phyloP scores from a whole-genome alignment of 2,329 filamentous ascomycete species.

The Uncinocarpus reesii region DNA sequence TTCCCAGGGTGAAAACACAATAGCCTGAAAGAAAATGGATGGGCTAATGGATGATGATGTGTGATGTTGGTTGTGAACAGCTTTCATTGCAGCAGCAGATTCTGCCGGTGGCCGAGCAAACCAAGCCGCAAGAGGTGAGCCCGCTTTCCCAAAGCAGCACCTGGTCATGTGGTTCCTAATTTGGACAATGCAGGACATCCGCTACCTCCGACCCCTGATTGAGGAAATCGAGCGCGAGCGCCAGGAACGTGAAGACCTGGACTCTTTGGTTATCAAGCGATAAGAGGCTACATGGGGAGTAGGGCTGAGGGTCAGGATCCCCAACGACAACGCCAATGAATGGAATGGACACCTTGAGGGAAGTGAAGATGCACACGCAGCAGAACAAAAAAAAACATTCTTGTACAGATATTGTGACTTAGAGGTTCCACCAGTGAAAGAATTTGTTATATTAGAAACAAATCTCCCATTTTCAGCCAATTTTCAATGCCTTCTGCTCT shows the following conservation, averaged over 20 bases:
- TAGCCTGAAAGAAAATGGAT: not conserved
- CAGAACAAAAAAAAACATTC: no score
- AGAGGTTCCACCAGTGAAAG: not conserved
- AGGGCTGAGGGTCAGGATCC: no score
- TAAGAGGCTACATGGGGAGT: slow-evolving; percentile 6
- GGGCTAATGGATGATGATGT: not conserved
- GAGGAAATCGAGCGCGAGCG: slow-evolving; percentile 57
- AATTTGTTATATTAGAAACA: not conserved
- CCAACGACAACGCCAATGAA: not conserved
- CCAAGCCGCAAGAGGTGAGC: slow-evolving; percentile 55
- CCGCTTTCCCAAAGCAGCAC: not conserved
- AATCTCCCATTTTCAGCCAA: slow-evolving; percentile 1
- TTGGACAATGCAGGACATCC: slow-evolving; percentile 48
- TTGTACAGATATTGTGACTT: slow-evolving; percentile 11
- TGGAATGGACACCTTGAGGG: not conserved
- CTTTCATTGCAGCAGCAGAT: slow-evolving; percentile 43
- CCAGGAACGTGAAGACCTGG: slow-evolving; percentile 58
- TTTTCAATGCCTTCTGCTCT: no score
- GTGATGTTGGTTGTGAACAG: not conserved
- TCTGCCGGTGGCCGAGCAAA: slow-evolving; percentile 55
- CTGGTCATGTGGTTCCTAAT: slow-evolving; percentile 11
- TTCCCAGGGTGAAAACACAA: not conserved
- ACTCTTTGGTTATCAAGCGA: slow-evolving; percentile 50
- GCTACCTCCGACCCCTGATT: slow-evolving; percentile 59
- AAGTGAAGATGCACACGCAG: no score